Percentiles rank a stretch among this genome's conserved stretches.
Evolutionary conservation across 352 stramenopile genomes (phyloP).

Genomic region (Thalassiosira ordinaria): DNA sequence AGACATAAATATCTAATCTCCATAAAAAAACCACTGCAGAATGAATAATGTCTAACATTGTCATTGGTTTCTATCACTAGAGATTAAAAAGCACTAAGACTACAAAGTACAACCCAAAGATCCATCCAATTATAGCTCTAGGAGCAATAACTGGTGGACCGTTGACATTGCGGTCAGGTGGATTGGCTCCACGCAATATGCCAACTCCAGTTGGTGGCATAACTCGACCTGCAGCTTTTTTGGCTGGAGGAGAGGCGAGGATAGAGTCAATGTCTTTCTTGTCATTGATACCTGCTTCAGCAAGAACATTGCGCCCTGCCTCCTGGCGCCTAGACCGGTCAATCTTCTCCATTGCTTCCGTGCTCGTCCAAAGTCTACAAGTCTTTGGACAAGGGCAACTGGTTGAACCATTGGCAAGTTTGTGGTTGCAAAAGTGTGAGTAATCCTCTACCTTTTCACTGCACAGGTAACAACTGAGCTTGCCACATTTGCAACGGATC

Average conservation of each 20-base stretch:
- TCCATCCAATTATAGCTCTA: no score
- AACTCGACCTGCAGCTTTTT: no score
- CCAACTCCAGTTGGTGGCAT: no score
- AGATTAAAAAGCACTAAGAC: no score
- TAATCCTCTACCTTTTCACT: slow-evolving; percentile 30
- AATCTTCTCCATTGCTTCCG: slow-evolving; percentile 25
- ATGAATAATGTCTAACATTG: no score
- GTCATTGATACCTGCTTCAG: slow-evolving; percentile 21
- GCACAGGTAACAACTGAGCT: slow-evolving; percentile 38
- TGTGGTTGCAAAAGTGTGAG: slow-evolving; percentile 41
- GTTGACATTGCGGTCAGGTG: no score
- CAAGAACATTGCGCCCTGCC: slow-evolving; percentile 33
- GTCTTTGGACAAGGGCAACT: slow-evolving; percentile 23
- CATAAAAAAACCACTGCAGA: no score
- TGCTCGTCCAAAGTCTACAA: slow-evolving; percentile 34
- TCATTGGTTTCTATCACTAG: no score
- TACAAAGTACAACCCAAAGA: no score
- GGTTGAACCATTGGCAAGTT: neutral
- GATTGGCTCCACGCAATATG: no score
- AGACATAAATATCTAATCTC: no score
- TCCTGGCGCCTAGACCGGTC: slow-evolving; percentile 23
- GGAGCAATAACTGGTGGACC: no score
- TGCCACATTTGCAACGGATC: slow-evolving; percentile 34
- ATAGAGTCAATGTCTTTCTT: slow-evolving; percentile 32
- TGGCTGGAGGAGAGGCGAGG: slow-evolving; percentile 15